phyloP scores from a whole-genome alignment of 2,329 filamentous ascomycete species.

The Aspergillus persii region DNA sequence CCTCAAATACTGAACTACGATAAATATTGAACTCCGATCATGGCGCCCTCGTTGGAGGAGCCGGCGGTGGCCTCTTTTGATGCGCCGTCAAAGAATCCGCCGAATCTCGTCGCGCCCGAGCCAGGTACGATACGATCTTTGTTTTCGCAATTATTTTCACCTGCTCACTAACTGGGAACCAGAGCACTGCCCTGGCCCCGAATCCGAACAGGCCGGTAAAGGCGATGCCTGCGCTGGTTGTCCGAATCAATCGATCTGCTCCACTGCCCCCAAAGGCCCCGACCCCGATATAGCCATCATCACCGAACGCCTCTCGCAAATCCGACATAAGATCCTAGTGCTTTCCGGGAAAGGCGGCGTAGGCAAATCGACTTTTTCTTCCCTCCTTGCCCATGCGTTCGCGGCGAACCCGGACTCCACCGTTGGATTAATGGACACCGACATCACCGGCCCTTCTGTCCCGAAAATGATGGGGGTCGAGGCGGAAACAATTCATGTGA shows the following conservation, averaged over 20 bases:
- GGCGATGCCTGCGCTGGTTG: conserved; percentile 88
- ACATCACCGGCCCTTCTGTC: conserved; percentile 94
- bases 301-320: conserved; percentile 72
- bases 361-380: conserved; percentile 92
- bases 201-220: conserved; percentile 55
- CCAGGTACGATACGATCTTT: conserved; percentile 57
- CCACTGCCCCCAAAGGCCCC: conserved; percentile 88
- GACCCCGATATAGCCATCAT: conserved; percentile 93
- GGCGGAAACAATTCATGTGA: conserved; percentile 87
- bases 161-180: conserved; percentile 5
- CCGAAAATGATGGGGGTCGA: conserved; percentile 99
- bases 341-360: conserved; percentile 95
- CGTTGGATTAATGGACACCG: conserved; percentile 96
- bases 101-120: conserved; percentile 87
- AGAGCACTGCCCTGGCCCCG: conserved; percentile 88
- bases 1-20: background rate
- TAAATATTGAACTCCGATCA: conserved; percentile 36
- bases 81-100: conserved; percentile 73
- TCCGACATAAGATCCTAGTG: conserved; percentile 90
- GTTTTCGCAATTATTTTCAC: background rate
- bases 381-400: conserved; percentile 84
- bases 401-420: conserved; percentile 73
- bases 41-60: conserved; percentile 81
- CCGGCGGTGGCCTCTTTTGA: conserved; percentile 69
- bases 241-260: conserved; percentile 94